Conservation (phyloP, 768 basidiomycete genomes). For the Phylloporus scabripes region DNA sequence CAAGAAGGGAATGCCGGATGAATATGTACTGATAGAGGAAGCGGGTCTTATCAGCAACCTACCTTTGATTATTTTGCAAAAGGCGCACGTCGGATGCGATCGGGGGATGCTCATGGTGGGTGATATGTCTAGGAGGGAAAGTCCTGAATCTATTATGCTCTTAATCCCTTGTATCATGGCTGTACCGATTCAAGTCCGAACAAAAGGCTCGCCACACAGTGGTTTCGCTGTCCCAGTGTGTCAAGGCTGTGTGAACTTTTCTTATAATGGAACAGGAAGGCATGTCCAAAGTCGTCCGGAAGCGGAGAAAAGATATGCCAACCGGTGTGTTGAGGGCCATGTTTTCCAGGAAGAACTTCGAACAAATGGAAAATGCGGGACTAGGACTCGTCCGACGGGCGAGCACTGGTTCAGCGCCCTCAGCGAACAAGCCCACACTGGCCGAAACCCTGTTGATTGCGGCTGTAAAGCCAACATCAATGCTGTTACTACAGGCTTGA, state of each 20-base stretch:
- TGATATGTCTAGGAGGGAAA: background rate
- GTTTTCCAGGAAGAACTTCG: background rate
- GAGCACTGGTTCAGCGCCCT: too few species aligned
- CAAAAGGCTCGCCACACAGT: background rate
- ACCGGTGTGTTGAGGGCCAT: background rate
- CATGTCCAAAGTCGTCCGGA: too few species aligned
- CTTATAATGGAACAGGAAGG: too few species aligned
- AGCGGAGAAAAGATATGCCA: too few species aligned
- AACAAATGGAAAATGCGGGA: background rate
- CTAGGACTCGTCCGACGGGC: background rate
- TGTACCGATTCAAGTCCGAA: background rate
- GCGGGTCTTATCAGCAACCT: background rate
- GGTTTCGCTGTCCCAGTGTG: background rate
- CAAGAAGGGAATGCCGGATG: background rate
- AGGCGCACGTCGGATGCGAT: constrained; percentile 62
- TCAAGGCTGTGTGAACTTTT: background rate
- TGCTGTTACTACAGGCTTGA: too few species aligned
- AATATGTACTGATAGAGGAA: too few species aligned
- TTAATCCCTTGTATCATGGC: background rate
- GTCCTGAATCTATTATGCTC: background rate
- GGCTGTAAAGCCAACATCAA: too few species aligned
- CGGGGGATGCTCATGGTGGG: constrained; percentile 24
- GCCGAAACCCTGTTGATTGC: too few species aligned
- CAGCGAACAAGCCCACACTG: too few species aligned
- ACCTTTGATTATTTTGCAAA: constrained; percentile 94